Percentiles rank a stretch among this genome's conserved stretches.
Conservation (phyloP, 2,329 filamentous ascomycete species). For the Celoporthe dispersa region DNA sequence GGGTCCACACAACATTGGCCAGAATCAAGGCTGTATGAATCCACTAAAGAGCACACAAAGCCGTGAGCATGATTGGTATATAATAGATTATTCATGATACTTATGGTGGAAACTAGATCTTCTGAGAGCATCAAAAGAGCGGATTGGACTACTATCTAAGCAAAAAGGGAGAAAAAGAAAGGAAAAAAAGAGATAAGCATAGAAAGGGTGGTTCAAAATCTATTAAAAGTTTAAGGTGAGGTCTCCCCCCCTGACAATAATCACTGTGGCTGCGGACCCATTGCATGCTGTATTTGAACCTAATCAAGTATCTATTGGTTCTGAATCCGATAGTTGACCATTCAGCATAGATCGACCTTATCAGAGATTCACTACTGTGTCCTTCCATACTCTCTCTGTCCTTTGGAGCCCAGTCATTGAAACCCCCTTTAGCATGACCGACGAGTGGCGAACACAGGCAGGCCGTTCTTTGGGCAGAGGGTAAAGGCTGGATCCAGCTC, state of each 20-base stretch:
- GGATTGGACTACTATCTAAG: no score
- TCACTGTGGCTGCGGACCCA: neutral
- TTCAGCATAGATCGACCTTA: neutral
- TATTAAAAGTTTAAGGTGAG: no score
- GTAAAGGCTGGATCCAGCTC: slow-evolving; percentile 12
- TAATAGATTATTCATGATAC: no score
- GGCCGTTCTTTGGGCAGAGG: slow-evolving; percentile 9
- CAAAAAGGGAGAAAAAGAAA: no score
- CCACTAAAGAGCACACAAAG: neutral
- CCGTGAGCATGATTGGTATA: neutral
- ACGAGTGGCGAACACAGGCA: slow-evolving; percentile 9
- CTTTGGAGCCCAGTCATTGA: neutral
- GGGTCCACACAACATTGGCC: neutral
- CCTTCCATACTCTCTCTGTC: neutral
- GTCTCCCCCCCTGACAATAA: no score
- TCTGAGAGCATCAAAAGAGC: no score
- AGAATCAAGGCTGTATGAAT: neutral
- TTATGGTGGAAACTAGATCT: no score
- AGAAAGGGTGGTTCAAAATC: no score
- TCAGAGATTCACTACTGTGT: neutral
- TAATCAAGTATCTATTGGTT: no score
- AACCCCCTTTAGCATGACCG: neutral
- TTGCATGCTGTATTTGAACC: no score
- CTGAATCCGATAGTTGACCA: no score
- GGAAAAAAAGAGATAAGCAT: no score